Evolutionary conservation across 2,329 filamentous ascomycete genomes (phyloP), one percentile per base, ranked within the genome.

Genomic region (Teratosphaeria zuluensis): DNA sequence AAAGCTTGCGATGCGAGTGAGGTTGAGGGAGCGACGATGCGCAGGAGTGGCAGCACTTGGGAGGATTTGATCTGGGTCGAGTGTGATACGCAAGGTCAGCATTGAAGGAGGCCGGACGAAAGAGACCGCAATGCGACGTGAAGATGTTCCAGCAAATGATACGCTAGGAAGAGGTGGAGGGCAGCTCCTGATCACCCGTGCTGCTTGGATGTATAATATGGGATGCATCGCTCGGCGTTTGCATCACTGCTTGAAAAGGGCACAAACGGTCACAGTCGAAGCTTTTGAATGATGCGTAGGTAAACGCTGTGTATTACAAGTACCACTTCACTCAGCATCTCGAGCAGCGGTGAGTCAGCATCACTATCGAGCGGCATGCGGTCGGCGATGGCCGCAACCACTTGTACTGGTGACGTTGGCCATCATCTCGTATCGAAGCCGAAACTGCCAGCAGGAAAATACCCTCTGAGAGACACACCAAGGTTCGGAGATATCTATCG

Each of bases 221-320:
- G 12, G 30, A 55, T 55, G 53, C 53, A 55, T 55, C 38, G 53
- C 53, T n/a, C 21, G 53, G 53, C 31, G 53, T 24, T 28, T 55
- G 53, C 42, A n/a, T 48, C n/a, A 11, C 16, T 38, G 33, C 4
- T 11, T 9, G 33, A 42, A 16, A 42, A 42, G 16, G 35, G 35
- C 12, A 14, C 35, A 16, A 16, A 16, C 9, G 35, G 35, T 42
- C 35, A 42, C 35, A 12, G 1, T 12, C 4, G 35, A 42, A 42
- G 24, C 24, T 28, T n/a, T 12, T 4, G 35, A 9, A 12, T 4
- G 42, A 21, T 21, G 42, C 42, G 19, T 48, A 48, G n/a, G 42
- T 21, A 19, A 48, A 48, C 3, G n/a, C 19, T 48, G 42, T 48
- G 42, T 48, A 48, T 48, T n/a, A 48, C n/a, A 48, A 21, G 3